Conservation (phyloP, 2,329 filamentous ascomycete species). For the Trichoderma asperellum region DNA sequence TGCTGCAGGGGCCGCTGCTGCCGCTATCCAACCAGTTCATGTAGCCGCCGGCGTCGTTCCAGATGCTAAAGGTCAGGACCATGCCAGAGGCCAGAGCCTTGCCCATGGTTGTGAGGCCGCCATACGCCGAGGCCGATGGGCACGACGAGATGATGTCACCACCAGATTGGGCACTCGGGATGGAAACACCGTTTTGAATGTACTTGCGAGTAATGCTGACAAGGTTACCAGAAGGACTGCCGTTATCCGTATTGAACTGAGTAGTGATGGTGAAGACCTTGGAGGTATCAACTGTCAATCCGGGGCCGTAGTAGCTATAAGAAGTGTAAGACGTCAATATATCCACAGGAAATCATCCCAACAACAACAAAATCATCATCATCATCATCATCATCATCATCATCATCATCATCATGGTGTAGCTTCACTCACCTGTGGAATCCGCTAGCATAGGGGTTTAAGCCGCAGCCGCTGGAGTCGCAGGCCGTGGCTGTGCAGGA, state of each 20-base stretch:
- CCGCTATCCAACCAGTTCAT: slow-evolving; percentile 59
- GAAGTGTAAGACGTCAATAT: background rate
- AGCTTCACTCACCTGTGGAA: slow-evolving; percentile 29
- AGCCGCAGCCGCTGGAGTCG: slow-evolving; percentile 50
- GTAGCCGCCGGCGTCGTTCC: slow-evolving; percentile 56
- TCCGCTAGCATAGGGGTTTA: slow-evolving; percentile 47
- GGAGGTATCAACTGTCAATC: slow-evolving; percentile 42
- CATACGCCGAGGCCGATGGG: slow-evolving; percentile 42
- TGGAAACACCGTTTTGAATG: slow-evolving; percentile 43
- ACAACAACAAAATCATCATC: too few species aligned
- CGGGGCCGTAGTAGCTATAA: slow-evolving; percentile 41
- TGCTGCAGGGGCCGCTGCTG: slow-evolving; percentile 56
- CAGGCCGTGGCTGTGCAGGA: slow-evolving; percentile 50
- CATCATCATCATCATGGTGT: background rate
- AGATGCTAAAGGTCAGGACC: slow-evolving; percentile 57
- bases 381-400: too few species aligned
- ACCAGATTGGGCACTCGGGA: slow-evolving; percentile 32
- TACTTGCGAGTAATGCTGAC: slow-evolving; percentile 53
- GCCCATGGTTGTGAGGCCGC: slow-evolving; percentile 51
- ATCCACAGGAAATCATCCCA: background rate
- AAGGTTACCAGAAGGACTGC: slow-evolving; percentile 46
- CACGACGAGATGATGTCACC: slow-evolving; percentile 45
- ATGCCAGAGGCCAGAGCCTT: slow-evolving; percentile 52
- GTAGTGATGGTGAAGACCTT: slow-evolving; percentile 53
- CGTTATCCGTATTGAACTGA: slow-evolving; percentile 49